Base-by-base conservation (phyloP, 208 protist species). In the Lotmaria passim region DNA sequence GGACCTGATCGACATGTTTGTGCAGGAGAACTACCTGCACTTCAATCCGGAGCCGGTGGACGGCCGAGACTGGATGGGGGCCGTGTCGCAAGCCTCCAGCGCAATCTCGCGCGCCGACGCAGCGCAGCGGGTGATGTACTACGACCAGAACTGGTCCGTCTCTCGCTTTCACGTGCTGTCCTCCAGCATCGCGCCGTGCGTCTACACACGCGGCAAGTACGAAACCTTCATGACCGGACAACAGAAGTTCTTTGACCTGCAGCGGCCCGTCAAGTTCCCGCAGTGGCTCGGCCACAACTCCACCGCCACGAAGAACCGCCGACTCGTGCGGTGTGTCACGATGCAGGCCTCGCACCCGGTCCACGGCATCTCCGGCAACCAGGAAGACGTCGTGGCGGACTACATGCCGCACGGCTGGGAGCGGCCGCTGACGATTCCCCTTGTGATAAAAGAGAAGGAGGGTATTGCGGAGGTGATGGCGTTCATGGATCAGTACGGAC, bases 21-120 rank as follows among this genome's bases (percentile, higher is more conserved):
- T 98, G 60, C 95, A 98, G 77, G 93, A 98, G 70, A 98, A 98
- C 81, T 99, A 98, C 63, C 69, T 98, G 17, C 83, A 97, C 81
- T 95, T 85, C 72, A 93, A 89, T 30, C 91, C 91, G 7, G 55
- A 84, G 55, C 47, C 62, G 47, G 44, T 65, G 24, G 58, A 68
- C 31, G 48, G 51, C 19, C 68, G 69, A 7, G 65, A 75, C 23
- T 80, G 78, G 71, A 70, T 82, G 69, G 36, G 23, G 33, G 64
- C 60, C 2, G 60, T 97, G 34, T 67, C 82, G 28, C 48, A 82
- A 26, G 91, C 89, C 19, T 74, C 91, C 17, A 57, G 58, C 34
- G 79, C 69, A 24, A 93, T 98, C 53, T 96, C 93, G 5, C 53
- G 81, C 15, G 82, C 83, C 26, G 95, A 98, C 73, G 73, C 73